phyloP scores from a whole-genome alignment of 2,329 filamentous ascomycete genomes.

The Hymenoscyphus linearis region DNA sequence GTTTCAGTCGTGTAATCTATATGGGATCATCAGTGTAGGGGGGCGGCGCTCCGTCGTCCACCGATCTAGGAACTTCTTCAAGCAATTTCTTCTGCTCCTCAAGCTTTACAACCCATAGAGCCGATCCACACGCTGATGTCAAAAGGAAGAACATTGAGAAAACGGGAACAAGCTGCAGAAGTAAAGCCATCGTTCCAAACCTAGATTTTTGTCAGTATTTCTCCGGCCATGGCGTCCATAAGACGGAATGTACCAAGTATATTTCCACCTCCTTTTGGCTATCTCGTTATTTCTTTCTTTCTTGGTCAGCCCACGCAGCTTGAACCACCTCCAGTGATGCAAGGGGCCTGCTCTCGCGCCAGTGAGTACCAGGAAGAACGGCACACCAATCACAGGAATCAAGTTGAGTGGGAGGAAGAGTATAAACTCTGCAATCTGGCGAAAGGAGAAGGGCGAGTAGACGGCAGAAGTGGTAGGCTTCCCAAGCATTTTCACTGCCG shows the following conservation, averaged over 20 bases:
- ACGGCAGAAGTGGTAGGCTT: conserved; percentile 71
- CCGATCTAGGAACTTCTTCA: conserved; percentile 13
- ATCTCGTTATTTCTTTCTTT: conserved; percentile 69
- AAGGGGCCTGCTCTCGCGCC: conserved; percentile 84
- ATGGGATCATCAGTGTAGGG: conserved; percentile 27
- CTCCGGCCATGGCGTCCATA: neutral
- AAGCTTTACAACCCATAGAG: conserved; percentile 77
- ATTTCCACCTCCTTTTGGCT: conserved; percentile 66
- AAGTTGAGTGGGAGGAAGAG: conserved; percentile 79
- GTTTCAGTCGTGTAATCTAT: conserved; percentile 10
- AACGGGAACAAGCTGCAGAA: conserved; percentile 81
- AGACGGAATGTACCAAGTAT: conserved; percentile 58
- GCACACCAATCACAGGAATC: conserved; percentile 75
- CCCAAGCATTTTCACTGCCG: conserved; percentile 74
- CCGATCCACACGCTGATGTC: conserved; percentile 78
- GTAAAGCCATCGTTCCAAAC: conserved; percentile 80
- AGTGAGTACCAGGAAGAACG: conserved; percentile 81
- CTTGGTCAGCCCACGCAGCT: conserved; percentile 68
- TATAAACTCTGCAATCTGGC: conserved; percentile 85
- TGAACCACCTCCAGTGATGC: conserved; percentile 86
- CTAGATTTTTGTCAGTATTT: conserved; percentile 31
- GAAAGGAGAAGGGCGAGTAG: conserved; percentile 83
- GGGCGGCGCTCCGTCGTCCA: conserved; percentile 24
- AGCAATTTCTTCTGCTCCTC: conserved; percentile 47
- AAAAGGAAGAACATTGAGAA: conserved; percentile 93